Conservation (phyloP, 2,329 filamentous ascomycete genomes). For the Trichoderma sp. region DNA sequence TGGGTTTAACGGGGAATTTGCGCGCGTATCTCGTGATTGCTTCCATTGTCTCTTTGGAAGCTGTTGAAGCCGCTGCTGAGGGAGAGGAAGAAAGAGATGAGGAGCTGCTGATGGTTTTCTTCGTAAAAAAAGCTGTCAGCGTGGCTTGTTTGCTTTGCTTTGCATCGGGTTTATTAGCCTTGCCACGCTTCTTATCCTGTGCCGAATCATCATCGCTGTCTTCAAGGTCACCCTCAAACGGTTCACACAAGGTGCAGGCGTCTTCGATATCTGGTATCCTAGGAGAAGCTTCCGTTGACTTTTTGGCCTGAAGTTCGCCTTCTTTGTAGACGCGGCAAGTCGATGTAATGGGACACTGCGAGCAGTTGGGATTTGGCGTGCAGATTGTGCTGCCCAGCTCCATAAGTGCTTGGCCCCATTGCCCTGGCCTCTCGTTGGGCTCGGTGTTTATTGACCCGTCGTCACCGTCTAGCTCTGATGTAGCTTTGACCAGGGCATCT, state of each 20-base stretch:
- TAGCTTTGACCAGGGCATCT: slow-evolving; percentile 56
- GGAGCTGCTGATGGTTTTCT: slow-evolving; percentile 25
- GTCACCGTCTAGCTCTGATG: slow-evolving; percentile 46
- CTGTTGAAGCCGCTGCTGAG: not conserved
- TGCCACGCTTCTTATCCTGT: slow-evolving; percentile 11
- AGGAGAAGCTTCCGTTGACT: slow-evolving; percentile 27
- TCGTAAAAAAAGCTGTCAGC: slow-evolving; percentile 44
- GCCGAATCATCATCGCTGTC: slow-evolving; percentile 33
- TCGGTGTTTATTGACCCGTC: slow-evolving; percentile 33
- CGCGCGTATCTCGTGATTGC: slow-evolving; percentile 50
- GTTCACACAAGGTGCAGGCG: slow-evolving; percentile 52
- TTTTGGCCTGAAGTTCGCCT: slow-evolving; percentile 43
- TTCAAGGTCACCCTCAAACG: slow-evolving; percentile 46
- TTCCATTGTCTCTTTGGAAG: slow-evolving; percentile 38
- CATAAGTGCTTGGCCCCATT: slow-evolving; percentile 69
- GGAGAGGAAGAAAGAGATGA: not conserved
- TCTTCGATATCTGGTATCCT: slow-evolving; percentile 53
- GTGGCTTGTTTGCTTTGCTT: slow-evolving; percentile 39
- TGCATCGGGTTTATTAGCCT: slow-evolving; percentile 29
- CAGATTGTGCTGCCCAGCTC: slow-evolving; percentile 67
- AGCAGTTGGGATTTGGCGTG: slow-evolving; percentile 61
- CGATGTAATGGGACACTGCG: slow-evolving; percentile 52
- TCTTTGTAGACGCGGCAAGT: slow-evolving; percentile 58
- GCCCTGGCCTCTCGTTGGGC: slow-evolving; percentile 56
- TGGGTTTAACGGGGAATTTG: slow-evolving; percentile 55